Base-by-base conservation (phyloP, 139 green algal species). In the Volvox africanus region DNA sequence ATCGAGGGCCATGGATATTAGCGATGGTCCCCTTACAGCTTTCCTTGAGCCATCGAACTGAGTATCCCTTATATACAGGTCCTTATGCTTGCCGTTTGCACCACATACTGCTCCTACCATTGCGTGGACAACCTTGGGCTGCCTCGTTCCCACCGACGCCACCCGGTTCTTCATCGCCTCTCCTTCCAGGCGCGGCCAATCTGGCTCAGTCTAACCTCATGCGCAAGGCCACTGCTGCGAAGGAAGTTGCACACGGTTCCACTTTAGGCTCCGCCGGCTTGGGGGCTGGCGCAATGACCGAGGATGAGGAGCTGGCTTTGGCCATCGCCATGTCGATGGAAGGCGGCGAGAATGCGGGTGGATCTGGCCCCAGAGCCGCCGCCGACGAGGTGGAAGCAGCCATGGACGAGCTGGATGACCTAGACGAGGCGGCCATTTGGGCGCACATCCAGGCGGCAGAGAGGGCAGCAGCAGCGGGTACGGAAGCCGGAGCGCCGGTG, bases 291-390 rank as follows among this genome's bases (percentile, higher is more conserved):
- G 32, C 61, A 78, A 79, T 95, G 36, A 93, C 76, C 2, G 95
- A 97, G 86, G 96, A 98, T 20, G 96, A 97, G 35, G 92, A 98
- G 93, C 80, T 98, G 81, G 92, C 91, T 0, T 55, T 94, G 19
- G 96, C 95, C 0, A 92, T 98, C 30, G 95, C 95, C 22, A 95
- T 95, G 92, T 96, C 93, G 61, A 93, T 97, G 82, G 93, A 95
- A 85, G 17, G 44, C 0, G 83, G 67, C 14, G 83, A 22, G 21
- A 37, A 17, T 16, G 84, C 26, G 5, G 84, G 30, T 13, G 37
- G 12, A 18, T 37, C 26, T 73, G 65, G 24, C 65, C 65, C 65
- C 65, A 73, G 21, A 24, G 83, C 6, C 26, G 65, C 35, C 21
- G 61, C n/a, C 24, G 79, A 20, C 35, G 79, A 61, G 30, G 88